Base-by-base conservation (phyloP, 163 green algal genomes). In the Chloromonas sp. region DNA sequence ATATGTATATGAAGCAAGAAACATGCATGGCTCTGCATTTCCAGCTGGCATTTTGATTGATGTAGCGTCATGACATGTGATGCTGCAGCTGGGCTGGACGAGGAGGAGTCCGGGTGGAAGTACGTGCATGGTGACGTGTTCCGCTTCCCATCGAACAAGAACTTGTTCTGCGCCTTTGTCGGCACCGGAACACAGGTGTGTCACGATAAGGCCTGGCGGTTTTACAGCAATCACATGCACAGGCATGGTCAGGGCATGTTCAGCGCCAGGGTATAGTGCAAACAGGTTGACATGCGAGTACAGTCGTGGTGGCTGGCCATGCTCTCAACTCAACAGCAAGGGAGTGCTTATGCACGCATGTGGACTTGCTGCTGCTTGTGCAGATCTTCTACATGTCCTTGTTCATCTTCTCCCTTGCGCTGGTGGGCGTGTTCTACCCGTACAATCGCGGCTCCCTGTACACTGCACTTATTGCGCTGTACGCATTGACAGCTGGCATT, bases 391-490 rank as follows among this genome's bases (percentile, higher is more conserved):
- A 90, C 87, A 89, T 97, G 84, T 92, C 91, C 1, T 82, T 97
- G 11, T 95, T 88, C 89, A 95, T 98, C 84, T 98, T 98, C 83
- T 84, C 86, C 36, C 89, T 98, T 81, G 92, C 96, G 2, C 91
- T 98, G 57, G 88, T 97, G 71, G 96, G 96, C 60, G 91, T 95
- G 0, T 99, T 98, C 92, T 98, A 98, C 88, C 96, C 96, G 2
- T 99, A 99, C 95, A 98, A 98, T 91, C 91, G 85, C n/a, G 97
- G 97, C 59, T 92, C 93, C 3, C 87, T 98, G 83, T 96, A 96
- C 89, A 97, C 95, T 0, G 93, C 94, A 0, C 88, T 95, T 66
- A 96, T 99, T 62, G 91, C 98, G 60, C 89, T 98, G 76, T 99
- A 99, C 85, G 95, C 96, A 0, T 85, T 98, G 8, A 99, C 97